Base-by-base conservation (phyloP, 352 stramenopile species). In the Globisporangium barbulae region DNA sequence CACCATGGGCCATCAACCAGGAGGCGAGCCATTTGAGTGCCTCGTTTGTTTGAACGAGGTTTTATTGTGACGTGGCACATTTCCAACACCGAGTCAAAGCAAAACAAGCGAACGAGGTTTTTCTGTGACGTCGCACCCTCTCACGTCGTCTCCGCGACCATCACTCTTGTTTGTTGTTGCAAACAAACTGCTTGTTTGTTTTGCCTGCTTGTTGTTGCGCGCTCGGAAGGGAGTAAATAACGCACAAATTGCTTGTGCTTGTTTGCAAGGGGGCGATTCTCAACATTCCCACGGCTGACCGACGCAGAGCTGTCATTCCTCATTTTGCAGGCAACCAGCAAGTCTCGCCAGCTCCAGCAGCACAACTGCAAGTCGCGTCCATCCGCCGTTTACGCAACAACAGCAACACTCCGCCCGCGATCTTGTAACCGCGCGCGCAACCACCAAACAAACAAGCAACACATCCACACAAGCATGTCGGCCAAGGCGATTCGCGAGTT, bases 401-500 rank as follows among this genome's bases (percentile, higher is more conserved):
- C 22, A 28, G 25, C 2, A 17, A 41, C 31, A 37, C 5, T 17
- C 41, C 41, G 50, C 50, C 30, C 50, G 50, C 50, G 50, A 56
- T 56, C 50, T 56, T 42, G 17, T 4, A 17, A 15, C 5, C 49
- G 25, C 28, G 25, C 49, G 25, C 45, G 30, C 48, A 56, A 59
- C 72, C 53, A 31, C 33, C 15, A 63, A 54, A 44, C 28, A 44
- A 42, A 64, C 45, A 25, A 21, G n/a, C 59, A 49, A 60, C 33
- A 56, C 58, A 9, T 9, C 3, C 21, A 64, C 21, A 21, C 25
- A 64, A 53, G 30, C 66, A 98, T 98, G 94, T 97, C 92, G 59
- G 94, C 95, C 69, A 98, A 98, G 77, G 90, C 93, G 47, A 97
- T 98, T 71, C 90, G 94, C 67, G 95, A 98, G 77, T 98, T 97